Evolutionary conservation across 176 grass and related monocot species (phyloP), one percentile per base, ranked within the genome.

Genomic region (Pharus latifolius): DNA sequence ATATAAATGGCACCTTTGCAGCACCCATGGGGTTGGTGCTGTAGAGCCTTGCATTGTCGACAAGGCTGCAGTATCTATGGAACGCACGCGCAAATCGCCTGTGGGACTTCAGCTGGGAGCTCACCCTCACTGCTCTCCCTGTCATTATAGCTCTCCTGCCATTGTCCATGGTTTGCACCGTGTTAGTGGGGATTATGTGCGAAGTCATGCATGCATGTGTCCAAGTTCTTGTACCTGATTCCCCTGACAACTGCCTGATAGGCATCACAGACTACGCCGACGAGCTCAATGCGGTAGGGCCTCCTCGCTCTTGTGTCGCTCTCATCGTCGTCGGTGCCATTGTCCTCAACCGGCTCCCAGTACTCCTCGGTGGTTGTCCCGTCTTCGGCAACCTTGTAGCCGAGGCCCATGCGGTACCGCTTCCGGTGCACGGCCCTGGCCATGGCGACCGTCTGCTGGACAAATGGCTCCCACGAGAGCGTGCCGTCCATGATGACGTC

Each of bases 401-500:
- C 95, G 4, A 64, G 61, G 4, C 89, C 94, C 94, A 98, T 98
- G 64, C 90, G 83, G 40, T 98, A 93, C 10, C 85, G 84, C 67
- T 91, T 81, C 35, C 33, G 67, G 80, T 98, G 89, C 77, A 98
- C 87, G 16, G 82, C 65, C 33, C 89, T 65, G 10, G 94, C 87
- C 94, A 98, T 98, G 51, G 81, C 84, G 25, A 98, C 80, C 0
- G 90, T 98, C 52, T 93, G 94, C 73, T 98, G 49, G 3, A 98
- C 82, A 2, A 90, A 98, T 1, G 94, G 94, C 18, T 88, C 89
- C 94, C 94, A 98, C 0, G 94, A 90, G 19, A 98, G 78, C 2
- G 94, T 93, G 69, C 89, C 89, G 10, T 98, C 94, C 94, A 98
- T 92, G 75, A 98, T 98, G 30, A 90, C 94, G 0, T 98, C 94